Evolutionary conservation across 805 yeast species (phyloP), one percentile per base, ranked within the genome.

Genomic region (Teunomyces funiuensis): DNA sequence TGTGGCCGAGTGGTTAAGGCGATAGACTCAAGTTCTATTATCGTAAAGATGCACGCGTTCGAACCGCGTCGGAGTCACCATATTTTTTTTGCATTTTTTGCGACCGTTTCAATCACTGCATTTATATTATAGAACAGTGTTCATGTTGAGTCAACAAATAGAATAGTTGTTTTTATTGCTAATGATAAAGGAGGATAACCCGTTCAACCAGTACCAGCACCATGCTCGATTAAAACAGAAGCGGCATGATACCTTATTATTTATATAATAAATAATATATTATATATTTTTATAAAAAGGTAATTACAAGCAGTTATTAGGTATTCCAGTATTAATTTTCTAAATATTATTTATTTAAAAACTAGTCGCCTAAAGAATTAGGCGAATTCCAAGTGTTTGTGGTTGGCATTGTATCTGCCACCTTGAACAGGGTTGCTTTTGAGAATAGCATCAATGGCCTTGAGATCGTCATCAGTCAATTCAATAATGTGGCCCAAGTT

Each of bases 381-480:
- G 13, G 29, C 40, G n/a, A 36, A 36, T 30, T 34, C 40, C 15
- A 37, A 26, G 8, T 28, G 36, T 9, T 27, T 31, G 26, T 37
- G 41, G 9, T 19, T 22, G 17, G 62, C 67, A 44, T 65, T 65
- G 59, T 78, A 83, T 57, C 90, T 73, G 30, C 57, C 69, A 22
- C 96, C 96, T 20, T 58, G 51, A 40, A 82, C 71, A 25, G 67
- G 62, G 56, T 75, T 58, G 3, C 54, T 50, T 14, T 66, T 54
- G 30, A 82, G 55, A 41, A 77, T 65, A 2, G 61, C 56, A 40
- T 77, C 73, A 45, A 87, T 69, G 42, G 74, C 76, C 0, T 63
- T 61, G 48, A 84, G 73, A 42, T 85, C 88, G 0, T 57, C 76
- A n/a, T 76, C 80, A 2, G 80, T 58, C 41, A 88, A 65, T 8